Evolutionary conservation across 1,139 yeast species (phyloP), one percentile per base, ranked within the genome.

Genomic region (Komagataea norvegica): DNA sequence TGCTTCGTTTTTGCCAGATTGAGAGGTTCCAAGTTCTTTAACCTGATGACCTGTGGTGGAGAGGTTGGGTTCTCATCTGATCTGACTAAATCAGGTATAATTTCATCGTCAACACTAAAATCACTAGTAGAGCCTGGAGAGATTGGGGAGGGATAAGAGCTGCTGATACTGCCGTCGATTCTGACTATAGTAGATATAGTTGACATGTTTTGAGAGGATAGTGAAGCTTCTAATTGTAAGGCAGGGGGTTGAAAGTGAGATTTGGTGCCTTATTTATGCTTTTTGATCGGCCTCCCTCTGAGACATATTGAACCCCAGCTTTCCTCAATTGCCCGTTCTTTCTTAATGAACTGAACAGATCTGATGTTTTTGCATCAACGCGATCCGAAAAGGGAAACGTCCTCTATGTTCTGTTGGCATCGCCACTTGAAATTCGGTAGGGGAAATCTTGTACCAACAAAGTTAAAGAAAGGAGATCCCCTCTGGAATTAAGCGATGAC

Each of bases 1-100:
- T 56, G 55, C 38, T 55, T 49, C 46, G 47, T 51, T 39, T 51
- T 55, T 3, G 60, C 59, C 13, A 56, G 38, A 25, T 38, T 43
- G 8, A 52, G 34, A 3, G 56, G 53, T 15, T 44, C 52, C 26
- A 45, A 38, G 30, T 47, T 37, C n/a, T 36, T 30, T 24, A 51
- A 40, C 24, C 33, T 37, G 34, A 51, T 51, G 22, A 51, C 37
- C 5, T 46, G 44, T 16, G 56, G 55, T 6, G 55, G 51, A 15
- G 31, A n/a, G 7, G 9, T 19, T 5, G 21, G 10, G 15, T 15
- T 14, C 8, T 21, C 16, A n/a, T 8, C 4, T 5, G 17, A 18
- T 31, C 18, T n/a, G n/a, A n/a, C n/a, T n/a, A n/a, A n/a, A n/a
- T n/a, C n/a, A n/a, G n/a, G n/a, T n/a, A n/a, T n/a, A n/a, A n/a